Evolutionary conservation across 2,329 filamentous ascomycete species (phyloP).

Genomic region (Coniochaeta hoffmannii): DNA sequence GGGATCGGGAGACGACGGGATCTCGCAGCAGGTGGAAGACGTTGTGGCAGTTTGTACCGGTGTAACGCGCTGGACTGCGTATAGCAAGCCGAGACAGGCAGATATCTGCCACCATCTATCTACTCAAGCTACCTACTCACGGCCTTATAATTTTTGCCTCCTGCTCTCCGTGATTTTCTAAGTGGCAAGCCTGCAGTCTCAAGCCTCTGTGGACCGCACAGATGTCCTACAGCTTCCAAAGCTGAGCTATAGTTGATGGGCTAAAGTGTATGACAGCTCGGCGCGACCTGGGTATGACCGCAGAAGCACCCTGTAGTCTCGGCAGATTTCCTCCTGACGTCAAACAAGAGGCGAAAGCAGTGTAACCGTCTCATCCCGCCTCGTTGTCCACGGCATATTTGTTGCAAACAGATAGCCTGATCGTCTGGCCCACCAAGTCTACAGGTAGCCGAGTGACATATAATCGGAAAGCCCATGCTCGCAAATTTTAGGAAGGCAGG

Average conservation of each 20-base stretch:
- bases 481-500: too few species aligned
- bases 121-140: too few species aligned
- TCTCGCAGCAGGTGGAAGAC: neutral
- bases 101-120: too few species aligned
- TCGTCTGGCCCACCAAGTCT: too few species aligned
- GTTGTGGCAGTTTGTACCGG: neutral
- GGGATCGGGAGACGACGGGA: neutral
- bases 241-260: neutral
- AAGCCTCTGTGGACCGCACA: too few species aligned
- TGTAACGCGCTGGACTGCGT: neutral
- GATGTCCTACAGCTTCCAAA: too few species aligned
- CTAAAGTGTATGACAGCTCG: neutral
- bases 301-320: neutral
- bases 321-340: neutral
- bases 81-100: neutral
- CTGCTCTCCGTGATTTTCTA: too few species aligned
- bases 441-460: too few species aligned
- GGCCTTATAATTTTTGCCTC: too few species aligned
- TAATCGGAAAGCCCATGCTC: too few species aligned
- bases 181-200: too few species aligned
- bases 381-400: neutral
- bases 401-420: too few species aligned
- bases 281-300: neutral
- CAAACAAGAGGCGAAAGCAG: neutral
- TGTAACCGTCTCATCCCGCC: neutral